These are phyloP conservation scores for Phytophthora chlamydospora DNA, from an alignment of 352 stramenopile species.

Conservation along the genomic window DNA sequence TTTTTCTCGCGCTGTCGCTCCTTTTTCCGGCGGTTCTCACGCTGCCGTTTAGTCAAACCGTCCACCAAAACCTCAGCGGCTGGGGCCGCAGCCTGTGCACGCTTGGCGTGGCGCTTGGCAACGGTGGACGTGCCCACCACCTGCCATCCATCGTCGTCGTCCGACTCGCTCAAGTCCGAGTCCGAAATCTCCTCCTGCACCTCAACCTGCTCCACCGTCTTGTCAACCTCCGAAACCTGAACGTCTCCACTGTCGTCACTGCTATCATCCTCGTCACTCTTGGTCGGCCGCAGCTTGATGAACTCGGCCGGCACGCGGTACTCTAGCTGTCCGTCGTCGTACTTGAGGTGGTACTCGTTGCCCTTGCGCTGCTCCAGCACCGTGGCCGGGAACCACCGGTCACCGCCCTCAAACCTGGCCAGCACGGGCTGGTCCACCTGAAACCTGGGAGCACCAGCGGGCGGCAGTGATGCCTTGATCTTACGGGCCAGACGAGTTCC, in stretches of 20 bases:
- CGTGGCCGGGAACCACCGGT: slow-evolving; percentile 67
- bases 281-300: slow-evolving; percentile 40
- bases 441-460: slow-evolving; percentile 34
- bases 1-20: slow-evolving; percentile 81
- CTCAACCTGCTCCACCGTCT: slow-evolving; percentile 14
- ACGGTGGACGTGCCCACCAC: slow-evolving; percentile 50
- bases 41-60: slow-evolving; percentile 80
- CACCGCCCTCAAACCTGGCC: slow-evolving; percentile 60
- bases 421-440: slow-evolving; percentile 56
- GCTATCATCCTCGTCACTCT: slow-evolving; percentile 21
- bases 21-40: slow-evolving; percentile 79
- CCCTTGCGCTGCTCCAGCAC: slow-evolving; percentile 76
- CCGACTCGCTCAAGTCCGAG: slow-evolving; percentile 33
- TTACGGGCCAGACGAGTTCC: slow-evolving; percentile 24
- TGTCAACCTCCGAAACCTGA: slow-evolving; percentile 4
- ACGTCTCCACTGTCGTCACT: slow-evolving; percentile 8
- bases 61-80: slow-evolving; percentile 36
- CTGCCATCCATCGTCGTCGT: slow-evolving; percentile 77
- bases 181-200: slow-evolving; percentile 18
- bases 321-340: slow-evolving; percentile 81
- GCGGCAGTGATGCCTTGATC: slow-evolving; percentile 30
- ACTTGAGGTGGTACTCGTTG: slow-evolving; percentile 76
- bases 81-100: slow-evolving; percentile 7
- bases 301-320: slow-evolving; percentile 64
- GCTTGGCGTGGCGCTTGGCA: slow-evolving; percentile 29